These are phyloP conservation scores for Auricularia heimuer DNA, from an alignment of 768 basidiomycete species.

Conservation along the genomic window DNA sequence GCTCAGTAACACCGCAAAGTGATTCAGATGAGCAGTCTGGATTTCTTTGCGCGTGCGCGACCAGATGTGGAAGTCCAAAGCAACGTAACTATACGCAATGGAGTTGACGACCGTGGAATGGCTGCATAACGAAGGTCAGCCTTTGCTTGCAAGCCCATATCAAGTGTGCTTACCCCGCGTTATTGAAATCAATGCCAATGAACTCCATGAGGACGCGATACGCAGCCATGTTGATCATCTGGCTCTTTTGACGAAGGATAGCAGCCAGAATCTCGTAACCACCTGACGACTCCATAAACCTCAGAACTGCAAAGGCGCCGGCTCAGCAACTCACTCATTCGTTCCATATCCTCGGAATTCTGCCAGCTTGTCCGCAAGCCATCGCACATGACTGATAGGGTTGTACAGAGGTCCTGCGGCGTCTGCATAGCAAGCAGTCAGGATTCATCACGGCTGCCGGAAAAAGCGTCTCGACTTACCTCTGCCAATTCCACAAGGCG, in stretches of 20 bases:
- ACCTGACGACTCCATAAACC: constrained; percentile 31
- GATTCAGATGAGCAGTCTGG: constrained; percentile 70
- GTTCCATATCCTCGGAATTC: constrained; percentile 91
- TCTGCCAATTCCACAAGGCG: constrained; percentile 67
- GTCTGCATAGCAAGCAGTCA: constrained; percentile 34
- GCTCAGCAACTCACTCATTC: constrained; percentile 49
- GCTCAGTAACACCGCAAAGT: constrained; percentile 66
- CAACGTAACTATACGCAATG: constrained; percentile 71
- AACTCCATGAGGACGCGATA: constrained; percentile 83
- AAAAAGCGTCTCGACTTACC: constrained; percentile 29
- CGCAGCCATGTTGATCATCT: constrained; percentile 65
- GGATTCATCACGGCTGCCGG: background rate
- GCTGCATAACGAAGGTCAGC: constrained; percentile 28
- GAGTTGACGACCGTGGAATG: constrained; percentile 76
- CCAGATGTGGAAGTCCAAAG: constrained; percentile 90
- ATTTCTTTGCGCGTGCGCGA: constrained; percentile 58
- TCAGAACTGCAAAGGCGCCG: background rate
- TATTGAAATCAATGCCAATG: constrained; percentile 72
- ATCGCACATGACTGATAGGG: constrained; percentile 65
- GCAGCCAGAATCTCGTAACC: constrained; percentile 82
- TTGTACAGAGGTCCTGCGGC: constrained; percentile 63
- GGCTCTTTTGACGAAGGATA: constrained; percentile 60
- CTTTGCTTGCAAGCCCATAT: background rate
- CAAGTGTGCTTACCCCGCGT: constrained; percentile 55
- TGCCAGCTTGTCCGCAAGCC: constrained; percentile 80